Percentiles rank a stretch among this genome's conserved stretches.
Evolutionary conservation across 2,329 filamentous ascomycete genomes (phyloP).

Genomic region (Penicillium palitans): DNA sequence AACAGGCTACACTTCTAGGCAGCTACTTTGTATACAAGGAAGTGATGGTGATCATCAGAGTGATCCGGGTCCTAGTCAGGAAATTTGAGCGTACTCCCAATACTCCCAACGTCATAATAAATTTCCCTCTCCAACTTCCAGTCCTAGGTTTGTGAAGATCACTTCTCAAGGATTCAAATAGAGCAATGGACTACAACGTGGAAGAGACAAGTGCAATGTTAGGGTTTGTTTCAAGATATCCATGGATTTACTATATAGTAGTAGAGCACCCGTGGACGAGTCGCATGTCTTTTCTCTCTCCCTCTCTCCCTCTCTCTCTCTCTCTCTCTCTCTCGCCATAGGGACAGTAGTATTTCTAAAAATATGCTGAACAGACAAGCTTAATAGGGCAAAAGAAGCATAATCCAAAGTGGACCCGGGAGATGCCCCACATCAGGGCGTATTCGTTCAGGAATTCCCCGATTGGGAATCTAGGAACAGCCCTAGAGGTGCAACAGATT

Average conservation of each 20-base stretch:
- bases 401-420: neutral
- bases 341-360: neutral
- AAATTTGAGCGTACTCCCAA: neutral
- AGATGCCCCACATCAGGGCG: constrained; percentile 17
- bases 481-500: neutral
- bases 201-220: neutral
- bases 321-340: neutral
- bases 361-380: neutral
- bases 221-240: neutral
- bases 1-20: neutral
- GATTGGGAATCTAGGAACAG: constrained; percentile 18
- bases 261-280: neutral
- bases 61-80: neutral
- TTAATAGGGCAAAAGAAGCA: neutral
- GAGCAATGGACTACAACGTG: neutral
- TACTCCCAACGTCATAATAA: neutral
- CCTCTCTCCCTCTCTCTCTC: neutral
- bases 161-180: neutral
- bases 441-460: constrained; percentile 33
- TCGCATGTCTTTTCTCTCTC: neutral
- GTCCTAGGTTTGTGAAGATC: neutral
- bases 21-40: neutral
- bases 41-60: neutral
- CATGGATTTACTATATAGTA: neutral
- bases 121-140: neutral